Percentiles rank a stretch among this genome's conserved stretches.
These are phyloP conservation scores for Cladosporium sp. DNA, from an alignment of 2,329 filamentous ascomycete genomes.

Conservation along the genomic window DNA sequence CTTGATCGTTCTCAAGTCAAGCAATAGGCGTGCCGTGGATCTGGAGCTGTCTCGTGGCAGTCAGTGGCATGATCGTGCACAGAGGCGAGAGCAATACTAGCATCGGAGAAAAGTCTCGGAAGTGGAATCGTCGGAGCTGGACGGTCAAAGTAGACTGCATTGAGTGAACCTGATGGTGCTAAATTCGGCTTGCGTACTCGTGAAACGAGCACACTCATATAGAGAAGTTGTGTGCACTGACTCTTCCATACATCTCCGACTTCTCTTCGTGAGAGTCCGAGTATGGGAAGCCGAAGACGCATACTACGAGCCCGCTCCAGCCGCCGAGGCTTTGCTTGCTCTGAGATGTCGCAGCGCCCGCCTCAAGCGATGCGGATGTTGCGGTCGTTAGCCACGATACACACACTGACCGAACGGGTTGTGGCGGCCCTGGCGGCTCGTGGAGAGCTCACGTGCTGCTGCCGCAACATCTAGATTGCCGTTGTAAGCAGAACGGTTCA, in stretches of 20 bases:
- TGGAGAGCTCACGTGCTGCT: not conserved
- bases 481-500: no score
- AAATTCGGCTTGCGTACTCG: not conserved
- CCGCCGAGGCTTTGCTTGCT: not conserved
- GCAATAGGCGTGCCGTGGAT: not conserved
- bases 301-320: not conserved
- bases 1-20: constrained; percentile 1
- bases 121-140: no score
- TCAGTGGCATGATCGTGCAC: not conserved
- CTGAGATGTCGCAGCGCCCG: not conserved
- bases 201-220: not conserved
- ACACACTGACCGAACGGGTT: not conserved
- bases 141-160: no score
- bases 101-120: no score
- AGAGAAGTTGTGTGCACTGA: not conserved
- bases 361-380: not conserved
- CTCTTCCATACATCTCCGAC: not conserved
- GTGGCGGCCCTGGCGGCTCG: not conserved
- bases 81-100: not conserved
- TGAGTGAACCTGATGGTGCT: no score
- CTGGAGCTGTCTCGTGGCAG: not conserved
- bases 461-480: not conserved
- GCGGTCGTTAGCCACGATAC: not conserved
- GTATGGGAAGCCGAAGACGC: not conserved
- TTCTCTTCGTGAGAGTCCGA: not conserved